Base-by-base conservation (phyloP, 495 filamentous ascomycete species). In the Achaetomiella virescens region DNA sequence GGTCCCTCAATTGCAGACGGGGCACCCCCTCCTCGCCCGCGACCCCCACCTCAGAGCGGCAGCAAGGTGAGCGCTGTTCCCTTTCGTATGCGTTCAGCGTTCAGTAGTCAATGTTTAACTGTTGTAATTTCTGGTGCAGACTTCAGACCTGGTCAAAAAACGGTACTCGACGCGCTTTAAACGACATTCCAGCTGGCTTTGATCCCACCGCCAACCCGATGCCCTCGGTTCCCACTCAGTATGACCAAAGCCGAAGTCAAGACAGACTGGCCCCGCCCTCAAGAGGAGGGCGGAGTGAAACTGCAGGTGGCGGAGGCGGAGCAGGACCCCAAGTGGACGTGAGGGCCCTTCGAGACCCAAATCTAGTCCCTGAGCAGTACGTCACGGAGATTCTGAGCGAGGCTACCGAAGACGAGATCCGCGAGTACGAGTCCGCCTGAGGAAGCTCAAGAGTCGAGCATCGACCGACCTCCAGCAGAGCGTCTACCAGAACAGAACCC, bases 401-500 rank as follows among this genome's bases (percentile, higher is more conserved):
- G 65, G 91, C 93, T 18, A 89, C 90, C n/a, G 95, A 96, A 67
- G 82, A 90, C 61, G 91, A 97, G 58, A 95, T 99, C 49, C 83
- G 83, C 37, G 84, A 90, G 37, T 99, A 85, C 68, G 88, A 95
- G 62, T 66, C 75, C 40, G 81, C 80, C 75, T 99, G 33, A 81
- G 83, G 58, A 89, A 89, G 64, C 76, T 92, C 45, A 90, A 91
- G 64, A 84, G 83, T 59, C 82, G 89, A 35, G 91, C 90, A 1
- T 90, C 91, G 3, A 84, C 84, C 29, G 90, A 97, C 63, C 78
- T 99, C 10, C 95, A 97, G 64, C 88, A 95, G 63, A 99, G 90
- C 75, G 90, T 99, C 31, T 96, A 92, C 70, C 91, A 97, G 66
- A 99, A 99, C 70, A 85, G 93, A 43, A 96, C 91, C 0, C 92